These are phyloP conservation scores for Saccharomycopsis selenospora DNA, from an alignment of 805 yeast genomes.

Conservation along the genomic window DNA sequence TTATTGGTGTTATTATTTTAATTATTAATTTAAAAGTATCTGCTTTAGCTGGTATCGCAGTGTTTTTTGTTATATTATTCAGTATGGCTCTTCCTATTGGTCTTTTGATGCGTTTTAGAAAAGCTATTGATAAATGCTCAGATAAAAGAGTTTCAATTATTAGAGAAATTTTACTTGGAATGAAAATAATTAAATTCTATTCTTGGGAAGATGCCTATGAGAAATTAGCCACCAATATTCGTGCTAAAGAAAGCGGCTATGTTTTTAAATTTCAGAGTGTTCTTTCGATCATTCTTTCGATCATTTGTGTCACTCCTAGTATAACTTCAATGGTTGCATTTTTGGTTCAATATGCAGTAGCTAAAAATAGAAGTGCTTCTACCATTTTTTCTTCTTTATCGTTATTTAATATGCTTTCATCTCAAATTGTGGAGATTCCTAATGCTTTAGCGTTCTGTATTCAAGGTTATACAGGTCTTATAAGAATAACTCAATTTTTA, in stretches of 20 bases:
- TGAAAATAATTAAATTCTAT: constrained; percentile 71
- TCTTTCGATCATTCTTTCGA: constrained; percentile 46
- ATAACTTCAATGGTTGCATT: constrained; percentile 51
- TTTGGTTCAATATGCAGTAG: constrained; percentile 34
- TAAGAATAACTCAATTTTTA: too few species aligned
- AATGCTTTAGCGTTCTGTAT: constrained; percentile 59
- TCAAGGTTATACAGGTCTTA: constrained; percentile 58
- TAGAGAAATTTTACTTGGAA: constrained; percentile 53
- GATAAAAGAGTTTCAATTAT: constrained; percentile 56
- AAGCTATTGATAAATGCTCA: constrained; percentile 48
- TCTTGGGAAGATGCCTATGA: constrained; percentile 81
- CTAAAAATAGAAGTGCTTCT: constrained; percentile 43
- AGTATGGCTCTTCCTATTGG: constrained; percentile 39
- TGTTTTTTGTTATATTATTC: constrained; percentile 42
- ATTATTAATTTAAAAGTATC: constrained; percentile 61
- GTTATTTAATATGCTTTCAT: constrained; percentile 53
- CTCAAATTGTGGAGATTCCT: constrained; percentile 63
- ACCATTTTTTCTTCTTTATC: constrained; percentile 64
- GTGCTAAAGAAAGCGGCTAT: constrained; percentile 50
- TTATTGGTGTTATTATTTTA: constrained; percentile 55
- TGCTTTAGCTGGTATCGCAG: constrained; percentile 58
- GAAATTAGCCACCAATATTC: constrained; percentile 40
- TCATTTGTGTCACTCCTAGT: constrained; percentile 42
- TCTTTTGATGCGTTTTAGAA: constrained; percentile 43
- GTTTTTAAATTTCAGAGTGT: constrained; percentile 53